Conservation (phyloP, 2,329 filamentous ascomycete species). For the Fusarium sp. region DNA sequence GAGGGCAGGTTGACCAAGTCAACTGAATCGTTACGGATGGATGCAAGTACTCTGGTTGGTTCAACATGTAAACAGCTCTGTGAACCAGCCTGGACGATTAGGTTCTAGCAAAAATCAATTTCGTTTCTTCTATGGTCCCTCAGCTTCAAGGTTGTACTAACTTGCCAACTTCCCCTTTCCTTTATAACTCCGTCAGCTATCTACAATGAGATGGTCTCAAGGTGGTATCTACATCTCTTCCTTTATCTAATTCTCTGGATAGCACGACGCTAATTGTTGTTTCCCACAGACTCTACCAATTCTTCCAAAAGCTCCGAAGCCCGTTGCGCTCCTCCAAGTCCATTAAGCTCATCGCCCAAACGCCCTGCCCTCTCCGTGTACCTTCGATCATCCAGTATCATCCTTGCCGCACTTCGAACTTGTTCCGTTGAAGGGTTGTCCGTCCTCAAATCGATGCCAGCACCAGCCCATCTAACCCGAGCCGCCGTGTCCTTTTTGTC, state of each 20-base stretch:
- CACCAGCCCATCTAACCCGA: constrained; percentile 52
- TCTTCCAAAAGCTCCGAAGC: constrained; percentile 53
- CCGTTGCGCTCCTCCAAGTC: constrained; percentile 47
- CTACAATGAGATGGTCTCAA: neutral
- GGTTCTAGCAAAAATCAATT: constrained; percentile 3
- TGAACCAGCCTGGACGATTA: neutral
- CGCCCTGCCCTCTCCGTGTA: constrained; percentile 45
- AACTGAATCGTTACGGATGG: neutral
- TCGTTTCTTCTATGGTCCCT: neutral
- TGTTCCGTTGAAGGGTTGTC: constrained; percentile 51
- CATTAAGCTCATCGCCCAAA: constrained; percentile 50
- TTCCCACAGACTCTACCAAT: constrained; percentile 21
- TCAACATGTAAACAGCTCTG: neutral
- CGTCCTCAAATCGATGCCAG: constrained; percentile 56
- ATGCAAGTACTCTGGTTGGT: neutral
- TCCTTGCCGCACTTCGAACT: constrained; percentile 47
- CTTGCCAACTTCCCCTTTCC: neutral
- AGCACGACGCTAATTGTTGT: neutral
- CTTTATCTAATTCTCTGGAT: neutral
- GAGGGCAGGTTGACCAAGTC: neutral
- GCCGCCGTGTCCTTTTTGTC: constrained; percentile 58
- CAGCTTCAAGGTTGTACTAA: neutral
- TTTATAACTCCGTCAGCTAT: neutral
- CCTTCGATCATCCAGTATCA: constrained; percentile 45
- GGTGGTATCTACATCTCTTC: neutral